Evolutionary conservation across 306 rosid species (phyloP), one percentile per base, ranked within the genome.

Genomic region (Alnus glutinosa): DNA sequence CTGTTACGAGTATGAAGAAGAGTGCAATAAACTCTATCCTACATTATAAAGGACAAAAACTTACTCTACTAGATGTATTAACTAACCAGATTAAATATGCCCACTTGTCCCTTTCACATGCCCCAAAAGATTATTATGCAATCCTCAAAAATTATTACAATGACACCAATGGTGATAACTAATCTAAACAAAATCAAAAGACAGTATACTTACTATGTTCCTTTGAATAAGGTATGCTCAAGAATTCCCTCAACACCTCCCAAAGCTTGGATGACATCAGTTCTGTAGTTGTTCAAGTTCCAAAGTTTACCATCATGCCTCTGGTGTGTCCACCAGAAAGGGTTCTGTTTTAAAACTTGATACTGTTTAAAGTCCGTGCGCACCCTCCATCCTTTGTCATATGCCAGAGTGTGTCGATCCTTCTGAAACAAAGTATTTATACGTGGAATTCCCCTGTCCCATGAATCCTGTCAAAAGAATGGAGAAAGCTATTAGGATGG

Each of bases 271-370:
- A 95, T 95, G 80, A 95, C 99, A 91, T 95, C 99, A 71, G 99
- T 95, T 77, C 99, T 85, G 78, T 95, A 95, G 83, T 95, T 95
- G 86, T 95, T 95, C 88, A 95, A 86, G 89, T 95, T 95, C 99
- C 99, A 95, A 75, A 95, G 78, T 51, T 95, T 95, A 58, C 99
- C 99, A 78, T 95, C 99, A 54, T 95, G 99, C 85, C 99, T 89
- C 85, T 95, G 99, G 84, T 95, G 99, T 8, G 99, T 95, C 99
- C 99, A 95, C 99, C 99, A 95, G 77, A 95, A 95, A 74, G 99
- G 99, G 59, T 95, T 95, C 85, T 95, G 99, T 50, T 95, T 95
- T 84, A 95, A 79, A 81, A 95, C 99, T 82, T 96, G 99, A 85
- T 96, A 96, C 82, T 96, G 99, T 83, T 96, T 96, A 85, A 96